Evolutionary conservation across 352 stramenopile genomes (phyloP).

Genomic region (Globisporangium acanthophoron): DNA sequence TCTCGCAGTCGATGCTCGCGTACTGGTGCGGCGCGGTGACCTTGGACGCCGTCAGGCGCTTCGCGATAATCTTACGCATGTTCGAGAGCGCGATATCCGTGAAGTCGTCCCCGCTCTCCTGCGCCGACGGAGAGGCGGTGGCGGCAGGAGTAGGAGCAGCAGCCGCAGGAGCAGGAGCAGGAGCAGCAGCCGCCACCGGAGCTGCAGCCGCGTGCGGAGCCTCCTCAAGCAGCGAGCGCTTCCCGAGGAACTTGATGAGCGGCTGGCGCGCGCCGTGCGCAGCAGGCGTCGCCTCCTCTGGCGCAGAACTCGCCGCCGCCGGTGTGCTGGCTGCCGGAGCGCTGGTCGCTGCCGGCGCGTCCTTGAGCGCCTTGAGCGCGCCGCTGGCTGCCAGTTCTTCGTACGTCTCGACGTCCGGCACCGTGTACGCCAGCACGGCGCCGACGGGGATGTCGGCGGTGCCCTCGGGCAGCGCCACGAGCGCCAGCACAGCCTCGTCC

Average conservation of each 20-base stretch:
- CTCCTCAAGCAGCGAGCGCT: slow-evolving; percentile 59
- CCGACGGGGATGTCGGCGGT: slow-evolving; percentile 89
- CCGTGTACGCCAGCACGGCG: slow-evolving; percentile 91
- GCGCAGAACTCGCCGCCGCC: slow-evolving; percentile 3
- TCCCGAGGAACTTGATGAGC: slow-evolving; percentile 85
- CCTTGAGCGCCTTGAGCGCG: slow-evolving; percentile 39
- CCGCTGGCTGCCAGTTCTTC: slow-evolving; percentile 52
- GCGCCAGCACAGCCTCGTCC: slow-evolving; percentile 95
- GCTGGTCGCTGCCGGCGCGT: slow-evolving; percentile 16
- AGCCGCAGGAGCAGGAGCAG: slow-evolving; percentile 3
- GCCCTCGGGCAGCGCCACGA: slow-evolving; percentile 90
- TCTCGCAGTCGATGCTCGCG: slow-evolving; percentile 93
- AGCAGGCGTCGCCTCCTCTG: slow-evolving; percentile 2
- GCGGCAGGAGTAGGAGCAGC: slow-evolving; percentile 1
- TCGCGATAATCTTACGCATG: slow-evolving; percentile 99
- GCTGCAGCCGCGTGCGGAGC: slow-evolving; percentile 8
- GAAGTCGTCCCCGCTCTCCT: slow-evolving; percentile 37
- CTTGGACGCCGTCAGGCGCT: slow-evolving; percentile 96
- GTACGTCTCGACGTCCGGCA: slow-evolving; percentile 88
- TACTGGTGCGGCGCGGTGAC: slow-evolving; percentile 96
- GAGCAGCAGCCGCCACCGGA: slow-evolving; percentile 9
- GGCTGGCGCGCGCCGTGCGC: slow-evolving; percentile 36
- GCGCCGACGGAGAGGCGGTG: slow-evolving; percentile 3
- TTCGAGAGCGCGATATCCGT: slow-evolving; percentile 88
- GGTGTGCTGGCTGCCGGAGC: not conserved